Conservation (phyloP, 2,329 filamentous ascomycete species). For the Diaporthe batatas region DNA sequence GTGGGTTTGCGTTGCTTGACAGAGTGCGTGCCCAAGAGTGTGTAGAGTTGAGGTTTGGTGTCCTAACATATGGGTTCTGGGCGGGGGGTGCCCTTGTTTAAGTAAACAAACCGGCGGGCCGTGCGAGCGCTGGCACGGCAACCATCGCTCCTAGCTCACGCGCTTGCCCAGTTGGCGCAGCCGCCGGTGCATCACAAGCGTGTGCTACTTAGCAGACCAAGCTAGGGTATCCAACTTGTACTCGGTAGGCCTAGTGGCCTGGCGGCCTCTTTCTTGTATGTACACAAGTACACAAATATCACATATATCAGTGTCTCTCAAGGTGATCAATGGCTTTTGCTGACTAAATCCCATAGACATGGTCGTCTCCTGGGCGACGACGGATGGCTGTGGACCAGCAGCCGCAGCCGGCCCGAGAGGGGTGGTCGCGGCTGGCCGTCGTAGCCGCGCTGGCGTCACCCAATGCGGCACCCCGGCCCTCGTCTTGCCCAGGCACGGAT, state of each 20-base stretch:
- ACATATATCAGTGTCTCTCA: not conserved
- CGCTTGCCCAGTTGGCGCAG: not conserved
- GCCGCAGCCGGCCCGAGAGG: not conserved
- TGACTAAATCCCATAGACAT: not conserved
- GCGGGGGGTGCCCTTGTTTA: slow-evolving; percentile 2
- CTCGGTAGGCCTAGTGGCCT: not conserved
- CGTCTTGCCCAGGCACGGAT: slow-evolving; percentile 33
- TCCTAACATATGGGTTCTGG: too few species aligned
- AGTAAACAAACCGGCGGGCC: not conserved
- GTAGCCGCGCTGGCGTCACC: slow-evolving; percentile 45
- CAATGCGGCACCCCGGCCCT: slow-evolving; percentile 2
- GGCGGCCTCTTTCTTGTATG: too few species aligned
- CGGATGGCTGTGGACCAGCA: not conserved
- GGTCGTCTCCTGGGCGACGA: too few species aligned
- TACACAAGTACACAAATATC: too few species aligned
- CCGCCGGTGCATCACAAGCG: not conserved
- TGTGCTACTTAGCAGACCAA: too few species aligned
- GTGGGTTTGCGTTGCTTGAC: not conserved
- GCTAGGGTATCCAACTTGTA: too few species aligned
- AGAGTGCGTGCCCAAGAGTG: not conserved
- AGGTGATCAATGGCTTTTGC: too few species aligned
- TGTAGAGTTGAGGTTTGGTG: too few species aligned
- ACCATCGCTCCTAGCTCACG: slow-evolving; percentile 44
- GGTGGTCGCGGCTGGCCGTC: not conserved
- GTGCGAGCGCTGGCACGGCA: slow-evolving; percentile 53